Evolutionary conservation across 805 yeast species (phyloP).

Genomic region (Metschnikowia anglica): DNA sequence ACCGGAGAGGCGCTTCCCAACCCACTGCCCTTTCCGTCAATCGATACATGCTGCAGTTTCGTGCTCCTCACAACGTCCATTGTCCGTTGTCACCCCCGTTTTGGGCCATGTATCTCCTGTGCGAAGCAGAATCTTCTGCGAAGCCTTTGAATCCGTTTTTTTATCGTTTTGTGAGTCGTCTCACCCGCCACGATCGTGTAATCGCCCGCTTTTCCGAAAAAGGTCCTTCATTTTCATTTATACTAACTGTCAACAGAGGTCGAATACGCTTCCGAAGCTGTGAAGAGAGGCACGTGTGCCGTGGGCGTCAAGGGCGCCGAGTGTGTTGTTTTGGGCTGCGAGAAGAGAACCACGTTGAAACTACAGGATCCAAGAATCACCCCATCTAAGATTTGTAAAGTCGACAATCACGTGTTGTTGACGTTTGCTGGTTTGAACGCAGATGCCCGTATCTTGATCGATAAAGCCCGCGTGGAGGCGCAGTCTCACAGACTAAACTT

Average conservation of each 20-base stretch:
- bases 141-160: too few species aligned
- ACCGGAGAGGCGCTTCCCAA: too few species aligned
- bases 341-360: conserved; percentile 90
- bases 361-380: conserved; percentile 96
- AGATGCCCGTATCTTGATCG: conserved; percentile 93
- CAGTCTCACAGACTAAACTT: conserved; percentile 91
- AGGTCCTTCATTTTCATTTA: neutral
- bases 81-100: too few species aligned
- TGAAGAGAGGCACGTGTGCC: conserved; percentile 96
- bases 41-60: too few species aligned
- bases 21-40: too few species aligned
- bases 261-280: conserved; percentile 96
- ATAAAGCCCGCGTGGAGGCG: conserved; percentile 94
- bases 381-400: conserved; percentile 87
- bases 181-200: neutral
- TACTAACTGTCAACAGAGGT: conserved; percentile 60
- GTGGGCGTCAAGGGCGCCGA: conserved; percentile 92
- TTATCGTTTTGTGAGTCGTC: too few species aligned
- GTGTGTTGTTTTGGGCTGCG: conserved; percentile 93
- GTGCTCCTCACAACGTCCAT: too few species aligned
- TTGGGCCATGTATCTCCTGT: too few species aligned
- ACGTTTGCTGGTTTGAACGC: conserved; percentile 98
- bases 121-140: too few species aligned
- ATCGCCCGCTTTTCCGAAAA: neutral
- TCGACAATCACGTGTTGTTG: conserved; percentile 86